Base-by-base conservation (phyloP, 1,284 basidiomycete genomes). In the Malassezia psittaci region DNA sequence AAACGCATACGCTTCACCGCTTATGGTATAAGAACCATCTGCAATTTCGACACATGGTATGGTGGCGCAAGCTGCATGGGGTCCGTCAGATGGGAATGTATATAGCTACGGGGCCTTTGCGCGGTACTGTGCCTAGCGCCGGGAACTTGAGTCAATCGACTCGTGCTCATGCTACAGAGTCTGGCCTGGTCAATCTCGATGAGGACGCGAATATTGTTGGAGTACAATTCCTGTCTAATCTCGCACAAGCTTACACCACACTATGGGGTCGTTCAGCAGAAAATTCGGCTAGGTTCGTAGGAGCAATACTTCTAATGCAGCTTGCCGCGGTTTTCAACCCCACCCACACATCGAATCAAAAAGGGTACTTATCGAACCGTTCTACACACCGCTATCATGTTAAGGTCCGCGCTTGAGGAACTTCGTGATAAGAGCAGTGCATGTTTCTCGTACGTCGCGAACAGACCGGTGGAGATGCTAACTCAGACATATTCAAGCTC, bases 21-120 rank as follows among this genome's bases (percentile, higher is more conserved):
- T 12, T 57, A 13, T 57, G 55, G 55, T 57, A 57, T 42, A 57
- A 57, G 38, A 19, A 38, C 3, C 38, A 29, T 5, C 41, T 51
- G 16, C 55, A 57, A 44, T 48, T 52, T 12, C 50, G 55, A 16
- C 46, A 52, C 46, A 57, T 57, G 55, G 35, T 43, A 15, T 57
- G 55, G 55, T 57, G 55, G 55, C 50, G 45, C 21, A 50, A 46
- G 12, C 15, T 57, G 16, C 55, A 40, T 15, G 44, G 50, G 35
- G 46, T 57, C 5, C 45, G 51, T 24, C 24, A 19, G 29, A 50
- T 52, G 2, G 50, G 45, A 8, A 13, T 19, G 8, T 32, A 18
- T 11, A 43, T 52, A 35, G 46, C 46, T 6, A 57, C 55, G 0
- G 55, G 55, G 10, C 29, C 46, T 11, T 38, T 57, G 35, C 16